Evolutionary conservation across 495 filamentous ascomycete species (phyloP).

Genomic region (Aspergillus carlsbadensis): DNA sequence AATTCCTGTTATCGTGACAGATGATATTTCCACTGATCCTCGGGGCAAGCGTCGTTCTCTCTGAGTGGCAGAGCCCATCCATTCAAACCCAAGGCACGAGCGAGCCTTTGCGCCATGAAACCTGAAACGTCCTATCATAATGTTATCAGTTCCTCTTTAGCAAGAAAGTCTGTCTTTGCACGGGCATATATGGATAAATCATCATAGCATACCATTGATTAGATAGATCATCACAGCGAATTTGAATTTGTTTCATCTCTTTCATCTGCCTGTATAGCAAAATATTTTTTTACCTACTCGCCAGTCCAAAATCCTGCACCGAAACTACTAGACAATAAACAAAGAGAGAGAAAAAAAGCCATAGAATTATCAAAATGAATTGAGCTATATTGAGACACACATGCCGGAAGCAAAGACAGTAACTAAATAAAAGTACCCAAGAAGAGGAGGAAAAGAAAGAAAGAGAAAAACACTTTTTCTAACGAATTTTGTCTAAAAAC

Average conservation of each 20-base stretch:
- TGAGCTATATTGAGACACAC: not conserved
- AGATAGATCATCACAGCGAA: not conserved
- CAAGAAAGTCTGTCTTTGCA: not conserved
- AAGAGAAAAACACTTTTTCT: constrained; percentile 21
- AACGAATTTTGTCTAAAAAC: constrained; percentile 26
- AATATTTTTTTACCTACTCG: too few relatives aligned
- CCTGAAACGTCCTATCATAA: not conserved
- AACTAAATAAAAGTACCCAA: not conserved
- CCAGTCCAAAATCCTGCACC: too few relatives aligned
- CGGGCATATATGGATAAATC: not conserved
- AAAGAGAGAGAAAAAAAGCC: too few relatives aligned
- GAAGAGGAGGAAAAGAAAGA: not conserved
- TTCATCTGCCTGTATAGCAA: not conserved
- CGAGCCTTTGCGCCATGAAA: too few relatives aligned
- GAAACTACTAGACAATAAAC: too few relatives aligned
- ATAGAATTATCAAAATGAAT: not conserved
- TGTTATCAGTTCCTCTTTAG: too few relatives aligned
- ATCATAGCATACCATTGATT: not conserved
- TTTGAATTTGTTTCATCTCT: not conserved
- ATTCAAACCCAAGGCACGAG: not conserved
- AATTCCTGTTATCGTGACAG: constrained; percentile 25
- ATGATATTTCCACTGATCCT: constrained; percentile 10
- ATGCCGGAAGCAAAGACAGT: not conserved
- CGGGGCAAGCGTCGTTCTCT: constrained; percentile 5
- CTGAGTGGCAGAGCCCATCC: not conserved